Percentiles rank a stretch among this genome's conserved stretches.
phyloP scores from a whole-genome alignment of 305 asterid genomes.

The Rubia tinctorum region DNA sequence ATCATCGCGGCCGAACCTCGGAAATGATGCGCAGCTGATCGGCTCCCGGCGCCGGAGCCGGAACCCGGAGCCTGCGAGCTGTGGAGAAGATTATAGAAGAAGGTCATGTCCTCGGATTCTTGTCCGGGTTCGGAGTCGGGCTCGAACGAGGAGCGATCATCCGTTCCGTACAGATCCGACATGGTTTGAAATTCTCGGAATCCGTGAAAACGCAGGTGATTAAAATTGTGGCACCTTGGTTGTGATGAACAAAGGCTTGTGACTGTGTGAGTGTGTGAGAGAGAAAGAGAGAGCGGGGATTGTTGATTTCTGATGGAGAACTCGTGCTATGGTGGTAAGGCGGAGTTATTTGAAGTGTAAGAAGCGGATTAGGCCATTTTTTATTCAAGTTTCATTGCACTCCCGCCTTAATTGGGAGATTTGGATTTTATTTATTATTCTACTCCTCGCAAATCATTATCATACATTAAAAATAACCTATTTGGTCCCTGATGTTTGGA shows the following conservation, averaged over 20 bases:
- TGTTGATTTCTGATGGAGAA: slow-evolving; percentile 1
- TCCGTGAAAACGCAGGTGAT: neutral
- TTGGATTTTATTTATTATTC: slow-evolving; percentile 11
- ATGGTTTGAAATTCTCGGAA: slow-evolving; percentile 22
- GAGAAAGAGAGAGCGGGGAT: slow-evolving; percentile 1
- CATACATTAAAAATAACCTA: neutral
- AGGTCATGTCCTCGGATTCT: slow-evolving; percentile 81
- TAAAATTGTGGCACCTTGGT: neutral
- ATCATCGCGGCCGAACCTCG: slow-evolving; percentile 20
- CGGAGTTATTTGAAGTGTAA: slow-evolving; percentile 14
- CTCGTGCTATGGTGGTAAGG: slow-evolving; percentile 5
- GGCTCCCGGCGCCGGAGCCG: slow-evolving; percentile 28
- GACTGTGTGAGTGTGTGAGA: neutral
- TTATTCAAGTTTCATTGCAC: slow-evolving; percentile 19
- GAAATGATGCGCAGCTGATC: slow-evolving; percentile 4
- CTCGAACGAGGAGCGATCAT: slow-evolving; percentile 31
- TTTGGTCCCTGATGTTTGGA: neutral
- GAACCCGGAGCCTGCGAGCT: slow-evolving; percentile 45
- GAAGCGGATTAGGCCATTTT: slow-evolving; percentile 13
- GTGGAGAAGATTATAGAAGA: slow-evolving; percentile 66
- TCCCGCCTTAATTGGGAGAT: slow-evolving; percentile 69
- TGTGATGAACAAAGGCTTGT: neutral
- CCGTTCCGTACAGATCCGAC: slow-evolving; percentile 79
- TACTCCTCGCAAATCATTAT: neutral
- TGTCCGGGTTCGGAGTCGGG: slow-evolving; percentile 22